Base-by-base conservation (phyloP, 495 filamentous ascomycete species). In the Letharia columbiana region DNA sequence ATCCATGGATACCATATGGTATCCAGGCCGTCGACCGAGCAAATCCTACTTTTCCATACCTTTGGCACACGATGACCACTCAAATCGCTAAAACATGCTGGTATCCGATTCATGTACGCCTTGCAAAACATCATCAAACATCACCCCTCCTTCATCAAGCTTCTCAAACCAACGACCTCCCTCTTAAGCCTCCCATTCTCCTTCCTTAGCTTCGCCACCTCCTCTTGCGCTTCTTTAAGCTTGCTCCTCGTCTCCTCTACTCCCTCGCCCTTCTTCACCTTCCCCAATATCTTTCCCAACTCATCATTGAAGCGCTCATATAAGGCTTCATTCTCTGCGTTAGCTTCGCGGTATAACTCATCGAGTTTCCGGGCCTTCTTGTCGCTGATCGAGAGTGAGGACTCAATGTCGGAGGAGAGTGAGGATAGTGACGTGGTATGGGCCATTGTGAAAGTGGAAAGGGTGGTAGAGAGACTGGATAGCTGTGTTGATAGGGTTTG, bases 281-380 rank as follows among this genome's bases (percentile, higher is more conserved):
- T 88, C 71, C 84, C 87, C 28, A 90, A 80, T 63, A 97, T 88
- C 79, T 90, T 92, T 62, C 83, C 89, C 58, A 98, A 77, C 73
- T 98, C 94, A 35, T 85, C 82, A 69, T 97, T 96, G 79, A 97
- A 96, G 68, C 88, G 89, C 69, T 92, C 90, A 74, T 97, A 97
- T 49, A 97, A 80, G 60, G 94, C 84, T 76, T 97, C 93, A 69
- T 97, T 98, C 79, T 98, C 94, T 0, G 90, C 90, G 71, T 86
- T 93, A 23, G 87, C 84, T 70, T 96, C 89, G 66, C 91, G 89
- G 76, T 95, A 94, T 45, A 96, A 76, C 74, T 94, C 90, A 73
- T 97, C 92, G 44, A 97, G 83, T 50, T 90, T 88, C 71, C 86
- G 88, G 54, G 87, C 88, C 64, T 94, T 93, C 59, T 80, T 82